Evolutionary conservation across 2,329 filamentous ascomycete species (phyloP), one percentile per base, ranked within the genome.

Genomic region (Dendryphion nanum): DNA sequence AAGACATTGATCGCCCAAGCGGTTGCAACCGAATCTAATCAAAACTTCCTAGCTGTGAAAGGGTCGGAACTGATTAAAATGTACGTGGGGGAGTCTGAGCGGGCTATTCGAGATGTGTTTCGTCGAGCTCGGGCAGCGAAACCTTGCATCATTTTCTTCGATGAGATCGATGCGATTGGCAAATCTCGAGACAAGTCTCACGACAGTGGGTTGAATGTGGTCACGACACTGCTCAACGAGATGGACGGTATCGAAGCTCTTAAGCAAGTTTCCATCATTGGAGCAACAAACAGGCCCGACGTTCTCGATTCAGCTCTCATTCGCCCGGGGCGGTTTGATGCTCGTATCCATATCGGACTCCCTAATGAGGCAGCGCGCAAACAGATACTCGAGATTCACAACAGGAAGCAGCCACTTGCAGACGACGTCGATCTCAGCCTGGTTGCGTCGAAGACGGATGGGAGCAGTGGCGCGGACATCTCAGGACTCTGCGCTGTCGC

Each of bases 51-150:
- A 59, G 85, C 89, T 6, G 87, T 97, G 49, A 95, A 96, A 68
- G 91, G 89, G 18, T 89, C 89, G 23, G 91, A 96, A 66, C 78
- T 96, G 10, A 82, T 95, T 43, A 94, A 89, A 68, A 95, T 95
- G 87, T 97, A 96, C 66, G 90, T 97, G 14, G 91, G 91, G 44
- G 91, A 97, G 64, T 91, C 89, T 2, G 91, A 97, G 68, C 81
- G 89, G 8, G 83, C 85, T 6, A 78, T 96, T 29, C 82, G 91
- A 24, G 85, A 89, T 38, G 80, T 96, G 1, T 96, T 97, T 62
- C 78, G 83, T 37, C 86, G 90, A 52, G 91, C 91, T 1, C 78
- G 86, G 29, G 83, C 85, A n/a, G 90, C 89, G 6, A 82, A 83
- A 35, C 91, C 91, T 0, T 89, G 86, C 61, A 91, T 96, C 66